A percentile compares a stretch with the other conserved stretches of the same genome.
phyloP scores from a whole-genome alignment of 768 basidiomycete species.

The Fibroporia radiculosa region DNA sequence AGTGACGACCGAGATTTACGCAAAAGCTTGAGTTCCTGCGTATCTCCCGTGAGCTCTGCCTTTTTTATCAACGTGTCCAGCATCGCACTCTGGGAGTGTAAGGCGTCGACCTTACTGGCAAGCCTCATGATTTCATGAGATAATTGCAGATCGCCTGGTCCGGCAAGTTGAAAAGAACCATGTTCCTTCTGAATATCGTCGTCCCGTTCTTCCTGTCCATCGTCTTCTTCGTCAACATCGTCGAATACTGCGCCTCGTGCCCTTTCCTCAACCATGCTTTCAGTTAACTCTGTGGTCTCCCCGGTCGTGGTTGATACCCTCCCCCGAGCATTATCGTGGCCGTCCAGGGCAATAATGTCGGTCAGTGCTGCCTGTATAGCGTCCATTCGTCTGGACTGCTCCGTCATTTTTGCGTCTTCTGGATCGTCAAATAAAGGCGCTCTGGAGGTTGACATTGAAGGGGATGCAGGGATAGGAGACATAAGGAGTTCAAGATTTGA shows the following conservation, averaged over 20 bases:
- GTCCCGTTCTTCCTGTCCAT: slow-evolving; percentile 38
- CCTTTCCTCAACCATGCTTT: background rate
- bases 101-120: slow-evolving; percentile 61
- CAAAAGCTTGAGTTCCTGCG: slow-evolving; percentile 77
- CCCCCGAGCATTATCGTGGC: slow-evolving; percentile 24
- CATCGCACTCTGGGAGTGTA: slow-evolving; percentile 76
- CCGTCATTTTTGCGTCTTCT: slow-evolving; percentile 43
- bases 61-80: slow-evolving; percentile 87
- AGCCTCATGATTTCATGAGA: slow-evolving; percentile 82
- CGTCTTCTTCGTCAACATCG: slow-evolving; percentile 39
- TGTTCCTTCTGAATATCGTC: slow-evolving; percentile 33
- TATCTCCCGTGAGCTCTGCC: slow-evolving; percentile 89
- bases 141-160: slow-evolving; percentile 84
- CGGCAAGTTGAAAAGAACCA: slow-evolving; percentile 65
- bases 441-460: slow-evolving; percentile 43
- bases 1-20: slow-evolving; percentile 77
- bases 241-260: slow-evolving; percentile 18
- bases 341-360: slow-evolving; percentile 88
- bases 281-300: background rate
- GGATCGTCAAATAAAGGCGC: slow-evolving; percentile 73
- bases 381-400: slow-evolving; percentile 80
- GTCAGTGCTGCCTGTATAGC: slow-evolving; percentile 95
- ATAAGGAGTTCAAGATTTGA: slow-evolving; percentile 79
- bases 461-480: slow-evolving; percentile 52
- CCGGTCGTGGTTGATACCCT: slow-evolving; percentile 4